Conservation (phyloP, 2,329 filamentous ascomycete genomes). For the Exophiala sp. region DNA sequence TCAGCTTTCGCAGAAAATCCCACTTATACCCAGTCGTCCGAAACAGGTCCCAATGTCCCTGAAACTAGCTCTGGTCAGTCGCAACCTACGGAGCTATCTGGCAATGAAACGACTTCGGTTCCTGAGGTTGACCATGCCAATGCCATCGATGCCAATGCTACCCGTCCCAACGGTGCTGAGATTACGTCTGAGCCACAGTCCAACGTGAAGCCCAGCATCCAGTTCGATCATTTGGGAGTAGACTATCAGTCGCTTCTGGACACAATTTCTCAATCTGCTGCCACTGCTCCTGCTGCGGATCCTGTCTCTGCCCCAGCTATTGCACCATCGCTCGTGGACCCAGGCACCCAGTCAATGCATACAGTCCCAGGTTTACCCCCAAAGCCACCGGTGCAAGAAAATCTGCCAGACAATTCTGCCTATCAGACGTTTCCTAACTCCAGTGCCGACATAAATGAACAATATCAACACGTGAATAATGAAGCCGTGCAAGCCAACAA, state of each 20-base stretch:
- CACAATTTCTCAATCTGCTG: conserved; percentile 41
- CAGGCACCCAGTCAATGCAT: conserved; percentile 34
- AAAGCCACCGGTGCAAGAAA: conserved; percentile 45
- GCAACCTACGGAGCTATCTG: conserved; percentile 7
- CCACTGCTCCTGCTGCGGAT: conserved; percentile 31
- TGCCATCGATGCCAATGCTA: conserved; percentile 7
- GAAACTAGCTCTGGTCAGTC: conserved; percentile 1
- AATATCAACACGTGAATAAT: conserved; percentile 10
- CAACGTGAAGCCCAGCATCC: conserved; percentile 11
- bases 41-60: conserved; percentile 9
- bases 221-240: conserved; percentile 36
- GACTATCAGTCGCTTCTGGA: conserved; percentile 49
- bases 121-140: neutral
- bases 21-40: conserved; percentile 13
- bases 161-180: conserved; percentile 4
- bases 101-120: conserved; percentile 1
- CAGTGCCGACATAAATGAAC: conserved; percentile 7
- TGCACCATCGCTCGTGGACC: conserved; percentile 30
- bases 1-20: conserved; percentile 17
- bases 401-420: conserved; percentile 34
- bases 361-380: conserved; percentile 41
- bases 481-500: conserved; percentile 9
- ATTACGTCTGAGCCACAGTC: conserved; percentile 6
- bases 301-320: conserved; percentile 29
- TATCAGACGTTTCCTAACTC: conserved; percentile 10